phyloP scores from a whole-genome alignment of 2,329 filamentous ascomycete genomes.

The Cytospora schulzeri region DNA sequence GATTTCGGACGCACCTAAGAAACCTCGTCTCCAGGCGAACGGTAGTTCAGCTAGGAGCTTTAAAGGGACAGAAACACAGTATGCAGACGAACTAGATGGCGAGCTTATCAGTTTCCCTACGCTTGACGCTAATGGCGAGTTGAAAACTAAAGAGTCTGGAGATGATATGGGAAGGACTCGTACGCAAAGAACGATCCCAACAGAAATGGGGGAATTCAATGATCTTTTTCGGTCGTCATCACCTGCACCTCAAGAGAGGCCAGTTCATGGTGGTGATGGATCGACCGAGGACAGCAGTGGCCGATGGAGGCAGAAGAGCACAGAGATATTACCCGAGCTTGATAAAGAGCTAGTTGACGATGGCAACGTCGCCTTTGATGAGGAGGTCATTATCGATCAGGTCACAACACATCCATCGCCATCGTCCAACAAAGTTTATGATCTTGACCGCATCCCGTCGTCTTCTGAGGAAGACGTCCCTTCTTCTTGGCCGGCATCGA shows the following conservation, averaged over 20 bases:
- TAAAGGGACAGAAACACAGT: background rate
- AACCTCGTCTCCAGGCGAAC: conserved; percentile 21
- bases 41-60: background rate
- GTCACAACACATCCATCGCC: background rate
- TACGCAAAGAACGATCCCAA: background rate
- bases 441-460: conserved; percentile 21
- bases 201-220: conserved; percentile 19
- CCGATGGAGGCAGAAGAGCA: background rate
- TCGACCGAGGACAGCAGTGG: background rate
- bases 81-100: background rate
- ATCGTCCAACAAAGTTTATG: background rate
- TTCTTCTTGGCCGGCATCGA: background rate
- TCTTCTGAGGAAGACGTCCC: conserved; percentile 1
- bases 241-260: background rate
- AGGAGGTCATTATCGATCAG: background rate
- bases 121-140: background rate
- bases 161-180: background rate
- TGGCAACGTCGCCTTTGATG: no score
- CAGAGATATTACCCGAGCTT: background rate
- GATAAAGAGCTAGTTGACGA: background rate
- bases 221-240: conserved; percentile 1
- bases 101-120: background rate
- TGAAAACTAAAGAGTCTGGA: background rate
- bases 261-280: background rate
- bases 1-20: conserved; percentile 41